These are phyloP conservation scores for Penicillium griseofulvum DNA, from an alignment of 2,329 filamentous ascomycete species.

Conservation along the genomic window DNA sequence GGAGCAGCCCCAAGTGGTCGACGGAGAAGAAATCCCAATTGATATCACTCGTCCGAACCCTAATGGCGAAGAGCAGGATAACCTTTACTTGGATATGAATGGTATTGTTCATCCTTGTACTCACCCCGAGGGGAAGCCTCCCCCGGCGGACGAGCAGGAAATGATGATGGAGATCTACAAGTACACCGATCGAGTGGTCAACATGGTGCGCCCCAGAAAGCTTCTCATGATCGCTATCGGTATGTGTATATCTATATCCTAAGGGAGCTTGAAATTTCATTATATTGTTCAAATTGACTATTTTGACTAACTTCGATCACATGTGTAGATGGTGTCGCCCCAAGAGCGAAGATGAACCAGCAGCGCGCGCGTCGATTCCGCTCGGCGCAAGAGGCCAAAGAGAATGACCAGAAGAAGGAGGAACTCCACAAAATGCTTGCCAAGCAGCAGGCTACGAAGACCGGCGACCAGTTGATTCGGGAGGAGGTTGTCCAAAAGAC, in stretches of 20 bases:
- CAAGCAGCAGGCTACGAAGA: constrained; percentile 67
- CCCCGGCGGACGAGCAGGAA: constrained; percentile 91
- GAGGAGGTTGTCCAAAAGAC: constrained; percentile 73
- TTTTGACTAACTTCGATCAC: neutral
- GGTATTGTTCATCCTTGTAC: constrained; percentile 99
- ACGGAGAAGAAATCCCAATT: constrained; percentile 80
- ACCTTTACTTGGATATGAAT: constrained; percentile 98
- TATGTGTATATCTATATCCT: constrained; percentile 36
- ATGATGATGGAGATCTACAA: constrained; percentile 99
- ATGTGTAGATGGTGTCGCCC: constrained; percentile 80
- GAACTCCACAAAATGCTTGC: constrained; percentile 83
- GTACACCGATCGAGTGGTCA: constrained; percentile 97
- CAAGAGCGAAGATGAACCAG: constrained; percentile 99
- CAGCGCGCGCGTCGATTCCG: constrained; percentile 95
- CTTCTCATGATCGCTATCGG: constrained; percentile 95
- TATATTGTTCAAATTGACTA: neutral
- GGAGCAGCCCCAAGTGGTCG: constrained; percentile 75
- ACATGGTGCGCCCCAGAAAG: constrained; percentile 96
- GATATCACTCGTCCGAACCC: constrained; percentile 84
- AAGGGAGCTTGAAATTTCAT: neutral
- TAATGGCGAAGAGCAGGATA: constrained; percentile 97
- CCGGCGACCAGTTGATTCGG: constrained; percentile 58
- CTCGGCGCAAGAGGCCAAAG: constrained; percentile 87
- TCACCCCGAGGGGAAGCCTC: constrained; percentile 88
- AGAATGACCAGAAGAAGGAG: constrained; percentile 88